Conservation (phyloP, 352 stramenopile genomes). For the Globisporangium paddicum region DNA sequence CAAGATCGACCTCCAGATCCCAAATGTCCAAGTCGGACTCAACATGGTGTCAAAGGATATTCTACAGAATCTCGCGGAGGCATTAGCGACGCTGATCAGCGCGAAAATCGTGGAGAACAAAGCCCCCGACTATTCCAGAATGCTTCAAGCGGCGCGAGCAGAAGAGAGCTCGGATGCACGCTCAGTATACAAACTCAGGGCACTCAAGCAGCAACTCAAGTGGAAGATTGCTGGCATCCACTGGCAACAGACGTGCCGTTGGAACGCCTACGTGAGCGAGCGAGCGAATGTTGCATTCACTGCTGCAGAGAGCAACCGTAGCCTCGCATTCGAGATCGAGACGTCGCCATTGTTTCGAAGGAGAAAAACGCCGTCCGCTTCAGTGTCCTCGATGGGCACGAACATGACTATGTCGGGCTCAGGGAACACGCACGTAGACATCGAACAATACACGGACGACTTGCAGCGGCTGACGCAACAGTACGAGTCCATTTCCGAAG, state of each 20-base stretch:
- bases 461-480: conserved; percentile 39
- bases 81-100: conserved; percentile 28
- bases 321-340: conserved; percentile 37
- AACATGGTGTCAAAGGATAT: conserved; percentile 57
- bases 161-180: conserved; percentile 2
- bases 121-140: conserved; percentile 24
- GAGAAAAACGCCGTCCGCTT: conserved; percentile 24
- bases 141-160: conserved; percentile 19
- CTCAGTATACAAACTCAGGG: conserved; percentile 39
- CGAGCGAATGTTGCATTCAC: conserved; percentile 35
- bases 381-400: conserved; percentile 33
- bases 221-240: conserved; percentile 61
- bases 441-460: conserved; percentile 43
- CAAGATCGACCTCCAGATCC: conserved; percentile 52
- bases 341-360: conserved; percentile 37
- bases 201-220: conserved; percentile 42
- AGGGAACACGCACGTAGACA: conserved; percentile 28
- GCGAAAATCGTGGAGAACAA: conserved; percentile 43
- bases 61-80: conserved; percentile 42
- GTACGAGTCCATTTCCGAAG: conserved; percentile 35
- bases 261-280: conserved; percentile 48
- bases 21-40: conserved; percentile 44
- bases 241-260: conserved; percentile 52
- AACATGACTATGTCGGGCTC: conserved; percentile 33
- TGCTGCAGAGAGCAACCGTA: conserved; percentile 28